phyloP scores from a whole-genome alignment of 2,329 filamentous ascomycete species.

The Meredithiella fracta region DNA sequence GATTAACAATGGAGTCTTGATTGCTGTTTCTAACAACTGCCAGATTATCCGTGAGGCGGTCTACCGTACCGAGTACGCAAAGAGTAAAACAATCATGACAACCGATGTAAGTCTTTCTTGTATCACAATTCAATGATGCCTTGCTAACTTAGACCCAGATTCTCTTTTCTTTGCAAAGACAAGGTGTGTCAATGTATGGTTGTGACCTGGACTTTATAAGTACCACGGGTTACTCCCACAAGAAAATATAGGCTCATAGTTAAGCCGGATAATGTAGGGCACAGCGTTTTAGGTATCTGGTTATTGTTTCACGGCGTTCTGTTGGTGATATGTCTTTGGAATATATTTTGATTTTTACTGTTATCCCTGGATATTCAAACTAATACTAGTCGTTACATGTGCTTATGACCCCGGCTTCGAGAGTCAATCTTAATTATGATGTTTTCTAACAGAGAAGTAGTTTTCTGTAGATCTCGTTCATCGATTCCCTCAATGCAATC shows the following conservation, averaged over 20 bases:
- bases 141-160: constrained; percentile 28
- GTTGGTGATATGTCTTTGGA: no score
- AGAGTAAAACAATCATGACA: constrained; percentile 45
- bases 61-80: constrained; percentile 34
- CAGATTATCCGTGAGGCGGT: constrained; percentile 38
- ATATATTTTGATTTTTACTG: no score
- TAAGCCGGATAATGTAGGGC: no score
- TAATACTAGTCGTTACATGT: no score
- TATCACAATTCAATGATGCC: neutral
- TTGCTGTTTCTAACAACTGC: neutral
- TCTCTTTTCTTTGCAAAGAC: constrained; percentile 30
- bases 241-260: no score
- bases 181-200: constrained; percentile 40
- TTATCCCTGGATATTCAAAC: no score
- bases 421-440: neutral
- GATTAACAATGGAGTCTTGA: neutral
- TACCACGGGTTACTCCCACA: no score
- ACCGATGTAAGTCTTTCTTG: constrained; percentile 34
- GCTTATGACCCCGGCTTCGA: no score
- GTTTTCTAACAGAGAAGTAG: neutral
- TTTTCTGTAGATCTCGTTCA: neutral
- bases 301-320: no score
- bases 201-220: constrained; percentile 40
- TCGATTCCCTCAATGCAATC: constrained; percentile 11
- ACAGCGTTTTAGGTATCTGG: no score